Evolutionary conservation across 805 yeast species (phyloP).

Genomic region (Lipomyces yamanashiensis): DNA sequence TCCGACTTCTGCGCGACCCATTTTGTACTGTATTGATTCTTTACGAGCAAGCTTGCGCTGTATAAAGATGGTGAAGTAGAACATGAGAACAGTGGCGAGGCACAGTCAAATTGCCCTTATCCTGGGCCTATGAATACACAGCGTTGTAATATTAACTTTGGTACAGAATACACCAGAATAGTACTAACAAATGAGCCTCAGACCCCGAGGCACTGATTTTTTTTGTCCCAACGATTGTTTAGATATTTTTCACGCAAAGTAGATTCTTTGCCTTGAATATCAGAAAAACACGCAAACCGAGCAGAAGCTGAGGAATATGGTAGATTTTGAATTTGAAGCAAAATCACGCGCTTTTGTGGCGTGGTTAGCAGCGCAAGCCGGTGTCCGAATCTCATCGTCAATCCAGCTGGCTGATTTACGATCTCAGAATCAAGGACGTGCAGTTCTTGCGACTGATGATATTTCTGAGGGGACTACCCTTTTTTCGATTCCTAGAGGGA

Average conservation of each 20-base stretch:
- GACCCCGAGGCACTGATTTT: background rate
- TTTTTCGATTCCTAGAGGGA: constrained; percentile 67
- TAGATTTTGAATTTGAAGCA: background rate
- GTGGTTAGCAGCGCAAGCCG: constrained; percentile 29
- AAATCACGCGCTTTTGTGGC: constrained; percentile 16
- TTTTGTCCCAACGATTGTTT: background rate
- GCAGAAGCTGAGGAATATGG: background rate
- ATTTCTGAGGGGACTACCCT: constrained; percentile 66
- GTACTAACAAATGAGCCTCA: background rate
- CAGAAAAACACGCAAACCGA: too few relatives aligned
- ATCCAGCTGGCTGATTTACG: constrained; percentile 67
- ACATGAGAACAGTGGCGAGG: too few relatives aligned
- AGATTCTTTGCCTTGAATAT: too few relatives aligned
- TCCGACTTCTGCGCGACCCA: constrained; percentile 66
- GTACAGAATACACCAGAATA: background rate
- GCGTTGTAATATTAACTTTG: too few relatives aligned
- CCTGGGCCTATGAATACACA: too few relatives aligned
- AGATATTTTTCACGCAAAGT: too few relatives aligned
- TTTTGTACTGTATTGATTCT: constrained; percentile 35
- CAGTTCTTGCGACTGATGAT: constrained; percentile 65
- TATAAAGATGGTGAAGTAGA: background rate
- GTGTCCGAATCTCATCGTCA: constrained; percentile 55
- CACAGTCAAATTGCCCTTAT: too few relatives aligned
- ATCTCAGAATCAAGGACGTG: constrained; percentile 70
- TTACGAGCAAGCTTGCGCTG: background rate